These are phyloP conservation scores for Xylaria nigripes DNA, from an alignment of 495 filamentous ascomycete species.

Conservation along the genomic window DNA sequence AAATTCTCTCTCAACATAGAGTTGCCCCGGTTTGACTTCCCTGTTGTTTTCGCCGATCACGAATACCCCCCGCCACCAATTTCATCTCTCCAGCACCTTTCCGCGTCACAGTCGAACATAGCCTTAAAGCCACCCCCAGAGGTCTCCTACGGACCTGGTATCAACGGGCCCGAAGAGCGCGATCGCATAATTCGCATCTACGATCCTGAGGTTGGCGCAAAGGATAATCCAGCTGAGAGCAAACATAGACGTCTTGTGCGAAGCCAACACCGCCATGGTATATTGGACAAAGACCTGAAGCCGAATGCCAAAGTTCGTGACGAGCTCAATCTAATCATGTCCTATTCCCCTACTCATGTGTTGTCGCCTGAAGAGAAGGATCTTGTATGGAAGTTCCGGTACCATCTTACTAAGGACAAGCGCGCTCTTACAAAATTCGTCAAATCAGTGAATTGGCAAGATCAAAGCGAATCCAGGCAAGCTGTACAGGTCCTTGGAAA, in stretches of 20 bases:
- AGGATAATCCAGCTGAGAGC: constrained; percentile 89
- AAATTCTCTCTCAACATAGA: constrained; percentile 76
- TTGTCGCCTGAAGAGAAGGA: constrained; percentile 88
- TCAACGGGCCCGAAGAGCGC: constrained; percentile 54
- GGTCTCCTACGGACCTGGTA: constrained; percentile 74
- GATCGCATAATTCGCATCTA: constrained; percentile 72
- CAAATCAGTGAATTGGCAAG: constrained; percentile 91
- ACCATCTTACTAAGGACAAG: constrained; percentile 88
- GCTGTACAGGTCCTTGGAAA: constrained; percentile 82
- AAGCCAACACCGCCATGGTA: constrained; percentile 79
- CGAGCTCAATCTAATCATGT: constrained; percentile 83
- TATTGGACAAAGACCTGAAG: constrained; percentile 86
- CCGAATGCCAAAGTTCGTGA: constrained; percentile 95
- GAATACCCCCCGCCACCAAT: constrained; percentile 81
- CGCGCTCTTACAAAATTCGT: constrained; percentile 93
- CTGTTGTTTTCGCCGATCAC: constrained; percentile 88
- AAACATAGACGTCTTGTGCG: constrained; percentile 89
- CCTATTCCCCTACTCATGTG: constrained; percentile 84
- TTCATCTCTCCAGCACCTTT: constrained; percentile 57
- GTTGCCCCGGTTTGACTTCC: constrained; percentile 90
- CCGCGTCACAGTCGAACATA: constrained; percentile 55
- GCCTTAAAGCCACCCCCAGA: constrained; percentile 70
- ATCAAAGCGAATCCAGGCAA: constrained; percentile 76
- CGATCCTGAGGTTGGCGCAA: constrained; percentile 82
- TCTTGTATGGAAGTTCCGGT: constrained; percentile 91